Evolutionary conservation across 495 filamentous ascomycete species (phyloP), one percentile per base, ranked within the genome.

Genomic region (Penicillium salamii): DNA sequence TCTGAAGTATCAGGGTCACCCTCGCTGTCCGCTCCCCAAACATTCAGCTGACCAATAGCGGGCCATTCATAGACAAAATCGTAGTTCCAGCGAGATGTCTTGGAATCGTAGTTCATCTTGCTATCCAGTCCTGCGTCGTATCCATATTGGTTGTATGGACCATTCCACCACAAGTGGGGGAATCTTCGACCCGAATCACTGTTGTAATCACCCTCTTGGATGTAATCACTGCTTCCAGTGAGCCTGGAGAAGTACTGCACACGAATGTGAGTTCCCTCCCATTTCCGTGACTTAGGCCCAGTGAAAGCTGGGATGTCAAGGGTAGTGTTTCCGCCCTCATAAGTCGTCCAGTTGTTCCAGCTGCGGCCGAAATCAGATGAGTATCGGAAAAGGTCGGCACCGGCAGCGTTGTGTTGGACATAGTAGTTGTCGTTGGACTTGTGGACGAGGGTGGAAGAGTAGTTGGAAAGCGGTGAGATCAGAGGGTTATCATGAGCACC

Each of bases 171-270:
- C 45, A 85, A 54, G 59, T 86, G 78, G 5, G 84, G 84, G 52
- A 78, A 81, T 18, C 75, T 71, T 17, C 84, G 74, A 0, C 67
- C 59, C 3, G 42, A 32, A 7, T 57, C 37, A 14, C 67, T 50
- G 49, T 41, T 58, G 42, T 77, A 58, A 58, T 86, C 83, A 26
- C 76, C 76, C 53, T 85, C 76, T 53, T 84, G 82, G 11, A 78
- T 58, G 44, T 82, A 77, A 43, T 75, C 71, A 40, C 78, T 81
- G 40, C 78, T 83, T 1, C 80, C 83, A 11, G 79, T 71, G 14
- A 78, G 67, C 41, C 75, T 67, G 49, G 78, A 82, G 73, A 74
- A 87, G 59, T 87, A 87, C 49, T 85, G 80, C 9, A 83, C 74
- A 11, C 71, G 70, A 12, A 87, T 61, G 54, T 87, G 84, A 14